These are phyloP conservation scores for Linderina pennispora DNA, from an alignment of 192 early-diverging fungal genomes.

Conservation along the genomic window DNA sequence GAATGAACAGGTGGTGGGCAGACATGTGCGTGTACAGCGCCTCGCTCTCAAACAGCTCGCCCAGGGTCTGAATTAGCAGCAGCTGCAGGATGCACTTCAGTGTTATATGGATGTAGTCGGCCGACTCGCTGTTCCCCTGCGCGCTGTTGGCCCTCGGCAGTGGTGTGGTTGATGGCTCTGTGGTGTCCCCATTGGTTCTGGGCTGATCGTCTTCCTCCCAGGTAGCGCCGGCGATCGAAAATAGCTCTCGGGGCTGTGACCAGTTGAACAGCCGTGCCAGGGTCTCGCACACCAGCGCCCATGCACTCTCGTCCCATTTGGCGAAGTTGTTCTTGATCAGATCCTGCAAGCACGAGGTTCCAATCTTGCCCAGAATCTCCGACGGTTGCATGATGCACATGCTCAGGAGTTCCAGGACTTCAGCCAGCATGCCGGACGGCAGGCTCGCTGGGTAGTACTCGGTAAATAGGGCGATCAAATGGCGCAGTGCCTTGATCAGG, in stretches of 20 bases:
- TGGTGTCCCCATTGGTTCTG: slow-evolving; percentile 2
- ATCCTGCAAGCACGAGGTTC: slow-evolving; percentile 86
- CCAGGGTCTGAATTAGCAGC: slow-evolving; percentile 82
- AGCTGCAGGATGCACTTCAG: slow-evolving; percentile 87
- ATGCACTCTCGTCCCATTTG: slow-evolving; percentile 64
- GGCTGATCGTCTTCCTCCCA: slow-evolving; percentile 10
- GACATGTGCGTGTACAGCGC: slow-evolving; percentile 38
- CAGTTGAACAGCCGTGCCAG: slow-evolving; percentile 70
- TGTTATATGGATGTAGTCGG: slow-evolving; percentile 78
- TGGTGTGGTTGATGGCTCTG: slow-evolving; percentile 8
- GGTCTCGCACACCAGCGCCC: slow-evolving; percentile 66
- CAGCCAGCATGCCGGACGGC: slow-evolving; percentile 66
- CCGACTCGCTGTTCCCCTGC: slow-evolving; percentile 39
- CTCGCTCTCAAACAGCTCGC: slow-evolving; percentile 61
- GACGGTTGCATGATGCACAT: slow-evolving; percentile 92
- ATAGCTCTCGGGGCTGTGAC: slow-evolving; percentile 64
- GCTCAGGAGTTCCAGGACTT: slow-evolving; percentile 71
- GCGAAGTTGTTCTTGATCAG: slow-evolving; percentile 73
- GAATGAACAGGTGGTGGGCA: slow-evolving; percentile 59
- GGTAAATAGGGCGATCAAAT: slow-evolving; percentile 80
- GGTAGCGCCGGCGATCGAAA: slow-evolving; percentile 34
- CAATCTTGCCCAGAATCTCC: slow-evolving; percentile 83
- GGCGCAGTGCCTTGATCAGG: slow-evolving; percentile 85
- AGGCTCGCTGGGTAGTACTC: slow-evolving; percentile 61
- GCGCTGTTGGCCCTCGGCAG: slow-evolving; percentile 9